Conservation (phyloP, 2,329 filamentous ascomycete genomes). For the Coniochaeta sp. region DNA sequence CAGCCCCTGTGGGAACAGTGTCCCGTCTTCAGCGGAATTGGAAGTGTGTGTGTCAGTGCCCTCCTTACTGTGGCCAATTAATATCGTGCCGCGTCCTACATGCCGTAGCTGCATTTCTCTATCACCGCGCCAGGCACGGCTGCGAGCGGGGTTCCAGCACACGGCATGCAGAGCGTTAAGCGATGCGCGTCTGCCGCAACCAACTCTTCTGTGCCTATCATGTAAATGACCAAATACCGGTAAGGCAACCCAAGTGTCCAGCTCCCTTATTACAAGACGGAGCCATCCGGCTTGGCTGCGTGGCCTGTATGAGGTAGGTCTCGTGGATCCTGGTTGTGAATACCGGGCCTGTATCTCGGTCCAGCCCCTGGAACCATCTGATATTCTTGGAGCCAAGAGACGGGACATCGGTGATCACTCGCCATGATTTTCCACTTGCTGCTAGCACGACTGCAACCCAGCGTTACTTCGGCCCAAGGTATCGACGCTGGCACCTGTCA, state of each 20-base stretch:
- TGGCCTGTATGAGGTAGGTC: neutral
- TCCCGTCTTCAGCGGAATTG: no score
- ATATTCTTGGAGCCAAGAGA: neutral
- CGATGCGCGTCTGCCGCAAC: neutral
- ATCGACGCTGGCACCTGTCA: neutral
- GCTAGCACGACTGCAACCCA: neutral
- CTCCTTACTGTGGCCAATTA: neutral
- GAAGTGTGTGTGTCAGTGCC: neutral
- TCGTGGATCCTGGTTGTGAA: neutral
- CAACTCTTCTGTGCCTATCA: neutral
- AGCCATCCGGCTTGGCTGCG: neutral
- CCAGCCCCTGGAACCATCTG: neutral
- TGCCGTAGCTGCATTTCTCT: neutral
- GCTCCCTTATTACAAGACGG: neutral
- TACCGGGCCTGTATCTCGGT: neutral
- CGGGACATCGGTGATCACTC: neutral
- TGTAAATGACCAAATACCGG: neutral
- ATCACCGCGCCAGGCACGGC: neutral
- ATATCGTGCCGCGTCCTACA: neutral
- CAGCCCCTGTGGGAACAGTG: no score
- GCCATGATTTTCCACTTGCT: neutral
- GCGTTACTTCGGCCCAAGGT: neutral
- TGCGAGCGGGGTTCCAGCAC: neutral
- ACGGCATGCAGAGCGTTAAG: neutral
- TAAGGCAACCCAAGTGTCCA: neutral